Evolutionary conservation across 2,329 filamentous ascomycete species (phyloP).

Genomic region (Corynespora cassiicola): DNA sequence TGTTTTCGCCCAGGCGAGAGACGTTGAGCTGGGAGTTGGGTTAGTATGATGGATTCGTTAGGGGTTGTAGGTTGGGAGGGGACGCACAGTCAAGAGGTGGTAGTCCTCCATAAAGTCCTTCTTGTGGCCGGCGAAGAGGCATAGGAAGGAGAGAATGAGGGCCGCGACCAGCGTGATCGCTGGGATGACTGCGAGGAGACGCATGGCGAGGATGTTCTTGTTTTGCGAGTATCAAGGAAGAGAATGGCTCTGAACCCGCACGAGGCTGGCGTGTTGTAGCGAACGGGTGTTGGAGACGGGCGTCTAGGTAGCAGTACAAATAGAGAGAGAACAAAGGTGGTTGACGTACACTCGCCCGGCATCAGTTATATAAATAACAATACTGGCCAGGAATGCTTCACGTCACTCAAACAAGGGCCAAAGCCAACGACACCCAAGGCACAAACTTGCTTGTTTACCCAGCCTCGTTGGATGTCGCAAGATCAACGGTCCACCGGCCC

Average conservation of each 20-base stretch:
- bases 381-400: slow-evolving; percentile 18
- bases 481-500: no score
- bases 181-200: slow-evolving; percentile 57
- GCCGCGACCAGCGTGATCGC: slow-evolving; percentile 59
- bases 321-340: no score
- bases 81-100: slow-evolving; percentile 61
- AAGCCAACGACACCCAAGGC: slow-evolving; percentile 8
- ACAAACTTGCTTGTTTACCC: slow-evolving; percentile 21
- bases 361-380: background rate
- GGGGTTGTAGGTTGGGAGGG: background rate
- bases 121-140: slow-evolving; percentile 67
- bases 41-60: slow-evolving; percentile 3
- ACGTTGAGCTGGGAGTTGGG: slow-evolving; percentile 58
- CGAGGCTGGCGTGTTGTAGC: no score
- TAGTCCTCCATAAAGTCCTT: slow-evolving; percentile 63
- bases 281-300: no score
- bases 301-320: no score
- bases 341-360: no score
- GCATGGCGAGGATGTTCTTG: slow-evolving; percentile 54
- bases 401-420: slow-evolving; percentile 30
- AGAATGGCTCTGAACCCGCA: no score
- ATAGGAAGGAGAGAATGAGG: slow-evolving; percentile 65
- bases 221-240: no score
- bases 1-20: slow-evolving; percentile 57
- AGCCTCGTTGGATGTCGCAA: slow-evolving; percentile 22